Evolutionary conservation across 441 rosid genomes (phyloP).

Genomic region (Pelargonium citronellum): DNA sequence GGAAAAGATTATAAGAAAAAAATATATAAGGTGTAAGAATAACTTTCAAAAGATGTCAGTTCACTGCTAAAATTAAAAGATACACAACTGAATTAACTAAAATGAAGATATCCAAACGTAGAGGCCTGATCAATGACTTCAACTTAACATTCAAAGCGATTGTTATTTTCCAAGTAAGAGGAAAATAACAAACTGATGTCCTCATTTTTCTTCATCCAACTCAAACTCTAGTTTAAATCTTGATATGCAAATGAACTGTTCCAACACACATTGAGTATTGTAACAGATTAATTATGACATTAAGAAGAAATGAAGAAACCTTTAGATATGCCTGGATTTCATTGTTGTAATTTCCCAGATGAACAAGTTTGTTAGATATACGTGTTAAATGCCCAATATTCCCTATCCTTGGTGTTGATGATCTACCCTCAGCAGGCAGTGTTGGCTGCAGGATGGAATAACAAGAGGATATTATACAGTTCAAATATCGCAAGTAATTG

Average conservation of each 20-base stretch:
- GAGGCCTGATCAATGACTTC: background rate
- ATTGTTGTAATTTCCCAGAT: conserved; percentile 55
- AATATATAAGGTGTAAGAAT: background rate
- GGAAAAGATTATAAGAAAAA: background rate
- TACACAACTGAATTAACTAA: background rate
- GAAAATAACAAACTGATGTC: background rate
- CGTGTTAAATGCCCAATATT: conserved; percentile 86
- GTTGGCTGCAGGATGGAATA: conserved; percentile 57
- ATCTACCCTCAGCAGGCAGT: conserved; percentile 57
- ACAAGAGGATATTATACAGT: conserved; percentile 12
- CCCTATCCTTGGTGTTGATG: conserved; percentile 60
- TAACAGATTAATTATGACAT: background rate
- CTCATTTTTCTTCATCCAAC: background rate
- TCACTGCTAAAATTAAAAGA: background rate
- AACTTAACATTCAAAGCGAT: background rate
- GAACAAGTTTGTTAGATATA: conserved; percentile 76
- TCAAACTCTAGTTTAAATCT: background rate
- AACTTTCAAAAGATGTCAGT: background rate
- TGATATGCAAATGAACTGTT: background rate
- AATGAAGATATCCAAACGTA: background rate
- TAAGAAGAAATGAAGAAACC: conserved; percentile 37
- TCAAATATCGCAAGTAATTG: background rate
- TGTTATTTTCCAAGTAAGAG: background rate
- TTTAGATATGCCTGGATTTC: conserved; percentile 64
- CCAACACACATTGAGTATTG: background rate